These are phyloP conservation scores for Fusarium succisae DNA, from an alignment of 2,329 filamentous ascomycete genomes.

Conservation along the genomic window DNA sequence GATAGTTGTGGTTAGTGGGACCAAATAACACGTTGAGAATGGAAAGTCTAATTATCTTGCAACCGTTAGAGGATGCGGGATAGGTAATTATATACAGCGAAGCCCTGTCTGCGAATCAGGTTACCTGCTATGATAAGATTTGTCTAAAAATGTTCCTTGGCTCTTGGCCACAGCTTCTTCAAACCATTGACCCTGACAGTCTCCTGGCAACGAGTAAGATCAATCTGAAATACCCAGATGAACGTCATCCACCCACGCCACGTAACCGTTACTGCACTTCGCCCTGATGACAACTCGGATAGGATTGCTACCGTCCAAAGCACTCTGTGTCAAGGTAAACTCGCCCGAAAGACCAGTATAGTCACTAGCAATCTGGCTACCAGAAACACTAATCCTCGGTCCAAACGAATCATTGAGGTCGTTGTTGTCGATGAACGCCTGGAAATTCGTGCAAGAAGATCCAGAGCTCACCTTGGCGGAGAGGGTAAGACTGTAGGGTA, in stretches of 20 bases:
- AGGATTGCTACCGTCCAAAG: not conserved
- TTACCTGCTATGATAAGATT: not conserved
- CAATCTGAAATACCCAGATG: not conserved
- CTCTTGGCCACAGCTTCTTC: not conserved
- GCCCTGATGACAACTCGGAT: not conserved
- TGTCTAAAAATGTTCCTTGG: not conserved
- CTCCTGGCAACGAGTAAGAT: rapidly evolving
- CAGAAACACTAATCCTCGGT: not conserved
- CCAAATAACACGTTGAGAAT: not conserved
- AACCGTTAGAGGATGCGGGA: not conserved
- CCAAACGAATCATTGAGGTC: not conserved
- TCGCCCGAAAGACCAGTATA: not conserved
- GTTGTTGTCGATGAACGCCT: not conserved
- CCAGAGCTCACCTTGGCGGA: not conserved
- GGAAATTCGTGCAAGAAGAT: not conserved
- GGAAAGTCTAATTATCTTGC: not conserved
- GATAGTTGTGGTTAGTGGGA: no score
- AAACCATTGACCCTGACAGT: not conserved
- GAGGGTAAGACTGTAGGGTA: not conserved
- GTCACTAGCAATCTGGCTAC: not conserved
- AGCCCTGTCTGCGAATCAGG: not conserved
- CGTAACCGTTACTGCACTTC: not conserved
- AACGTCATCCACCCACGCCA: not conserved
- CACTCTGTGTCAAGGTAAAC: not conserved
- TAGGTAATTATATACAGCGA: not conserved